Percentiles rank a stretch among this genome's conserved stretches.
Conservation (phyloP, 2,329 filamentous ascomycete genomes). For the Alternaria metachromatica region DNA sequence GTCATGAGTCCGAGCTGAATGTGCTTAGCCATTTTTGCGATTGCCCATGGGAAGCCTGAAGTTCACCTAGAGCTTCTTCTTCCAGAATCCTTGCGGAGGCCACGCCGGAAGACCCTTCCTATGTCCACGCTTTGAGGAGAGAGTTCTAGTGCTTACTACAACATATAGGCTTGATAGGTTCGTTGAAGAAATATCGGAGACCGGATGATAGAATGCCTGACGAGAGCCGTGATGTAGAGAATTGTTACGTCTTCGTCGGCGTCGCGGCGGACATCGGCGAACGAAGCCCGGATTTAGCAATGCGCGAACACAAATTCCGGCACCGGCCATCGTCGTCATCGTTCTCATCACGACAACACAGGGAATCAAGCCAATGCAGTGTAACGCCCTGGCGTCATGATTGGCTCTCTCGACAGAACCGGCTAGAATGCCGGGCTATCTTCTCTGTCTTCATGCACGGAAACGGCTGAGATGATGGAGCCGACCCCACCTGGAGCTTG, state of each 20-base stretch:
- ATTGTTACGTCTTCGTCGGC: background rate
- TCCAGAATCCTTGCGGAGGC: background rate
- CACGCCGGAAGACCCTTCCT: background rate
- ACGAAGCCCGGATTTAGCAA: background rate
- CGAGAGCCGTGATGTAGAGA: background rate
- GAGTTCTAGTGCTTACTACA: background rate
- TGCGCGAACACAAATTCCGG: background rate
- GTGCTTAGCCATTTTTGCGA: background rate
- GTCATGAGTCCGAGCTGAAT: background rate
- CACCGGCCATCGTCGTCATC: constrained; percentile 1
- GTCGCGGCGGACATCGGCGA: constrained; percentile 8
- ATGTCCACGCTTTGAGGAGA: background rate
- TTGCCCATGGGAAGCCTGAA: background rate
- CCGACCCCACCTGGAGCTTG: constrained; percentile 4
- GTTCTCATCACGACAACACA: background rate
- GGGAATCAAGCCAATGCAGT: background rate
- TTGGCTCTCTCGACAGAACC: background rate
- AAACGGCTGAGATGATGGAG: background rate
- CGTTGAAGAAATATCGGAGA: background rate
- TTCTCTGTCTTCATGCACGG: background rate
- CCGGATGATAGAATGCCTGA: background rate
- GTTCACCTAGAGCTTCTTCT: background rate
- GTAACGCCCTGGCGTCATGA: background rate
- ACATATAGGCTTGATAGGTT: background rate
- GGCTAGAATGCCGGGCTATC: background rate